Conservation (phyloP, 2,329 filamentous ascomycete genomes). For the Alternaria burnsii region DNA sequence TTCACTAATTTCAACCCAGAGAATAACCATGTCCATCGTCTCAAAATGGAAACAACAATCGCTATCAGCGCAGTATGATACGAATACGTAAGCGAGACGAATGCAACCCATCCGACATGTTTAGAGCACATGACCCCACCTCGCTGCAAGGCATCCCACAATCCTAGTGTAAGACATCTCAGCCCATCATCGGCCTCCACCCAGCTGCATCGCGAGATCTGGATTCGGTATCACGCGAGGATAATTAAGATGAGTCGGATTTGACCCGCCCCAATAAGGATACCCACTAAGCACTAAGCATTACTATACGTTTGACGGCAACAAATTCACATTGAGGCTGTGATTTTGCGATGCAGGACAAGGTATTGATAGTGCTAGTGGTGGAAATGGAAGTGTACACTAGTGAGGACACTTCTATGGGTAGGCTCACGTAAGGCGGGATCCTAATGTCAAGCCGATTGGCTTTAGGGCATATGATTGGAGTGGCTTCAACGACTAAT, state of each 20-base stretch:
- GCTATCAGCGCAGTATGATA: background rate
- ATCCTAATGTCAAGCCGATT: slow-evolving; percentile 1
- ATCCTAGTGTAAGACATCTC: background rate
- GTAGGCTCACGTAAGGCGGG: slow-evolving; percentile 13
- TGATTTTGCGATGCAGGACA: background rate
- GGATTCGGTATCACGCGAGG: background rate
- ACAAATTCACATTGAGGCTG: slow-evolving; percentile 3
- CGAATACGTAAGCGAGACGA: background rate
- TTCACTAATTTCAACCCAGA: background rate
- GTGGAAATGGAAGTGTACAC: background rate
- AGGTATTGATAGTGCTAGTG: background rate
- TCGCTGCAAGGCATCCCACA: slow-evolving; percentile 5
- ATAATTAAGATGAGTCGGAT: slow-evolving; percentile 8
- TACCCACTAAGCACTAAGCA: slow-evolving; percentile 16
- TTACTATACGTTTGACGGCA: background rate
- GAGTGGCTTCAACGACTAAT: background rate
- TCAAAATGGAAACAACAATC: background rate
- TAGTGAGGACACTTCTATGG: slow-evolving; percentile 4
- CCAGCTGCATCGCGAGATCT: slow-evolving; percentile 13
- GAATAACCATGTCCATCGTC: background rate
- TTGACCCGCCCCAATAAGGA: slow-evolving; percentile 6
- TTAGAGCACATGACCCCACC: slow-evolving; percentile 6
- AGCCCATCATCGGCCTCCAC: slow-evolving; percentile 1
- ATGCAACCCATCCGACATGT: background rate
- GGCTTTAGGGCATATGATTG: background rate